These are phyloP conservation scores for Lunasporangiospora selenospora DNA, from an alignment of 192 early-diverging fungal species.

Conservation along the genomic window DNA sequence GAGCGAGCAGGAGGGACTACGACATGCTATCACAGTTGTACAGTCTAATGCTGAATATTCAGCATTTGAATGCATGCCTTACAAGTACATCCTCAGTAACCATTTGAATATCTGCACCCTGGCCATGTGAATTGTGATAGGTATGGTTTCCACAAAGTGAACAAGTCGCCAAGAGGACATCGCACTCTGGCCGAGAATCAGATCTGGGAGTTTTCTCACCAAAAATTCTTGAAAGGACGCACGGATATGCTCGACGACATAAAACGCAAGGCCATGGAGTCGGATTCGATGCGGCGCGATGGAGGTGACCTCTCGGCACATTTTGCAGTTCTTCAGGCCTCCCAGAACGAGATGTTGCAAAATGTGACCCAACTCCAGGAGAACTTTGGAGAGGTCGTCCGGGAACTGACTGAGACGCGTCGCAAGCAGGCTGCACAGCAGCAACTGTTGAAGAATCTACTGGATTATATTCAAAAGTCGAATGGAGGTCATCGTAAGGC, in stretches of 20 bases:
- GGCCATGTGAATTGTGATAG: slow-evolving; percentile 15
- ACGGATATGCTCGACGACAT: slow-evolving; percentile 88
- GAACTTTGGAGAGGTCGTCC: slow-evolving; percentile 71
- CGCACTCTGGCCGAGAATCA: slow-evolving; percentile 88
- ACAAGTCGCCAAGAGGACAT: slow-evolving; percentile 87
- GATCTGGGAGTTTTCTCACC: slow-evolving; percentile 91
- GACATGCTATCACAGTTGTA: not conserved
- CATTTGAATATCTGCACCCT: not conserved
- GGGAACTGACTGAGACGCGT: slow-evolving; percentile 77
- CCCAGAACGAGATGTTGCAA: slow-evolving; percentile 77
- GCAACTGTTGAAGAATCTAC: slow-evolving; percentile 68
- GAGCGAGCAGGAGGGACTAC: not conserved
- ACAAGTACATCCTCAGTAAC: not conserved
- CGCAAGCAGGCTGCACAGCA: slow-evolving; percentile 75
- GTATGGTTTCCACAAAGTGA: slow-evolving; percentile 92
- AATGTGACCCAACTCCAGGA: slow-evolving; percentile 78
- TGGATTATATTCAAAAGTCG: slow-evolving; percentile 60
- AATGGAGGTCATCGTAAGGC: slow-evolving; percentile 51
- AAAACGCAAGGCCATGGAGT: slow-evolving; percentile 90
- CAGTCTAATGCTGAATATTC: not conserved
- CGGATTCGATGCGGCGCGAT: slow-evolving; percentile 74
- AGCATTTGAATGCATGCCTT: not conserved
- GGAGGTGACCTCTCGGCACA: slow-evolving; percentile 79
- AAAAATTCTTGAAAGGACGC: slow-evolving; percentile 79
- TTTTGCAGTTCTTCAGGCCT: slow-evolving; percentile 78